Conservation (phyloP, 2,329 filamentous ascomycete species). For the Claviceps digitariae region DNA sequence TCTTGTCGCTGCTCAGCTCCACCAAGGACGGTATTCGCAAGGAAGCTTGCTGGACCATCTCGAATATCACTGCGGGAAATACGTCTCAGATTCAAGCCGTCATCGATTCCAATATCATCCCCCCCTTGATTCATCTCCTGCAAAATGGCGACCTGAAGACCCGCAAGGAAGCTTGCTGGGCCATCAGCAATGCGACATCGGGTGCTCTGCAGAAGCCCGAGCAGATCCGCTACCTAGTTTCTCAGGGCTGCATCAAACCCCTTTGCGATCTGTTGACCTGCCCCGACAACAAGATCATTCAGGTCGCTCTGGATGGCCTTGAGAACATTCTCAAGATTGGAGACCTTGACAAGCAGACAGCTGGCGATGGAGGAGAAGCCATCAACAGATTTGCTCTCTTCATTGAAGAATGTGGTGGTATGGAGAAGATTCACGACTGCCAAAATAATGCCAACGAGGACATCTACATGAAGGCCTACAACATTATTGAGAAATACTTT, state of each 20-base stretch:
- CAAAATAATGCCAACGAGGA: constrained; percentile 99
- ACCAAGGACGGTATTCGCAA: constrained; percentile 98
- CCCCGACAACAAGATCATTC: constrained; percentile 99
- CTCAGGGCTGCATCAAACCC: constrained; percentile 91
- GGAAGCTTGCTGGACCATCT: constrained; percentile 99
- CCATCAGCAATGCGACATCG: constrained; percentile 95
- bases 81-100: constrained; percentile 95
- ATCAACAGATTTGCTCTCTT: constrained; percentile 97
- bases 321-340: constrained; percentile 99
- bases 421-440: constrained; percentile 99
- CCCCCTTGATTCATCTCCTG: constrained; percentile 87
- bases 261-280: constrained; percentile 89
- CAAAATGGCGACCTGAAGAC: constrained; percentile 98
- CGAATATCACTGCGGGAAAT: constrained; percentile 97
- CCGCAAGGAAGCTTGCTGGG: constrained; percentile 98
- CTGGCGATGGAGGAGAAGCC: constrained; percentile 56
- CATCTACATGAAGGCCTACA: constrained; percentile 99
- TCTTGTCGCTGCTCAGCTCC: constrained; percentile 88
- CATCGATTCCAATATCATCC: constrained; percentile 93
- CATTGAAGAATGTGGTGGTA: constrained; percentile 96
- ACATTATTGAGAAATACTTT: constrained; percentile 99
- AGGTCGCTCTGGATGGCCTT: constrained; percentile 90
- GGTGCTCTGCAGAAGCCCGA: constrained; percentile 97
- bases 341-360: constrained; percentile 91
- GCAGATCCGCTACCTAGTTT: constrained; percentile 90